Percentiles rank a stretch among this genome's conserved stretches.
Conservation (phyloP, 352 stramenopile species). For the Phytophthora macrochlamydospora region DNA sequence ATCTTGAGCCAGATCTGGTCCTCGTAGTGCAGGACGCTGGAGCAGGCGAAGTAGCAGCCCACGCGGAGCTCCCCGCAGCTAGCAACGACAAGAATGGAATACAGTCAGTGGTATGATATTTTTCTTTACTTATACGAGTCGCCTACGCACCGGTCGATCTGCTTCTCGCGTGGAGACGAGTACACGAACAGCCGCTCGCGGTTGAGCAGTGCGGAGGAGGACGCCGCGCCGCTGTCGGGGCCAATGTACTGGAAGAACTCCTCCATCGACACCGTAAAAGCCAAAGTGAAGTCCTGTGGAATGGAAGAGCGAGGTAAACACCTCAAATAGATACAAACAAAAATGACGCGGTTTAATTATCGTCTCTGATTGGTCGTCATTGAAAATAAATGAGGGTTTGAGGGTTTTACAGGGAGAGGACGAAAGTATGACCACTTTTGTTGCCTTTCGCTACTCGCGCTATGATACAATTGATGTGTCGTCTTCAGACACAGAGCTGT, state of each 20-base stretch:
- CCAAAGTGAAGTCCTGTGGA: neutral
- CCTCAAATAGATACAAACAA: slow-evolving; percentile 17
- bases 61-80: slow-evolving; percentile 60
- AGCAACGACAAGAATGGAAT: neutral
- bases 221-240: slow-evolving; percentile 20
- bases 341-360: neutral
- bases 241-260: slow-evolving; percentile 80
- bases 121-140: neutral
- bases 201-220: slow-evolving; percentile 32
- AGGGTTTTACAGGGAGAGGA: neutral
- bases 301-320: slow-evolving; percentile 1
- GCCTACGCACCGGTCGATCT: slow-evolving; percentile 50
- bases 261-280: slow-evolving; percentile 49
- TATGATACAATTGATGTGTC: neutral
- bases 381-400: neutral
- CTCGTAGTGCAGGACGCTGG: slow-evolving; percentile 51
- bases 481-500: neutral
- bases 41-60: slow-evolving; percentile 76
- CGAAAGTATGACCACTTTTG: neutral
- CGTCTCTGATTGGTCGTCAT: slow-evolving; percentile 1
- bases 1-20: slow-evolving; percentile 81
- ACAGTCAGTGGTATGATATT: neutral
- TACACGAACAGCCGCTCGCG: slow-evolving; percentile 68
- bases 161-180: slow-evolving; percentile 57
- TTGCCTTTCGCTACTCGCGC: neutral